phyloP scores from a whole-genome alignment of 2,329 filamentous ascomycete species.

The Tolypocladium guangdongense region DNA sequence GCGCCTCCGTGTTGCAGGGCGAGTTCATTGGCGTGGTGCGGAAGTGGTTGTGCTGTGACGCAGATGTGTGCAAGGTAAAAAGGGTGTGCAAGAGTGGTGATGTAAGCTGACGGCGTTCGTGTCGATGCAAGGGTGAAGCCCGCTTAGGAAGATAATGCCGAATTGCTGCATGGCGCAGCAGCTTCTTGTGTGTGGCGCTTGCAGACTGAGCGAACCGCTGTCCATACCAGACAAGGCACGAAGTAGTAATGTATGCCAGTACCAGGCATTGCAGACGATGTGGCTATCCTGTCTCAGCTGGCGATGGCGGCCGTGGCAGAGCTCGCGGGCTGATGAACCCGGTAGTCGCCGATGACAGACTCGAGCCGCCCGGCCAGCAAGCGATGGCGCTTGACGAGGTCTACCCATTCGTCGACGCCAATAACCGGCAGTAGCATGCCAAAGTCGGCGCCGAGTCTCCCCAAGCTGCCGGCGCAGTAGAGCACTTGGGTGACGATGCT shows the following conservation, averaged over 20 bases:
- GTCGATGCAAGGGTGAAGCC: neutral
- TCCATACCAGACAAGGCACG: neutral
- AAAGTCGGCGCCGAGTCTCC: constrained; percentile 85
- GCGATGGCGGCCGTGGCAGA: neutral
- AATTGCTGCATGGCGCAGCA: neutral
- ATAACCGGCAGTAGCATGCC: constrained; percentile 64
- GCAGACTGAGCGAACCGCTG: neutral
- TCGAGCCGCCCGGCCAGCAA: constrained; percentile 72
- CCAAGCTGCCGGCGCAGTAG: constrained; percentile 86
- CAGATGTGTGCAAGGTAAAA: neutral
- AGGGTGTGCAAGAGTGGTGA: neutral
- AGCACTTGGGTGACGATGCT: constrained; percentile 86
- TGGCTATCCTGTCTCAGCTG: neutral
- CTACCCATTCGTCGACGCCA: constrained; percentile 66
- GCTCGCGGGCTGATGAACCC: constrained; percentile 6
- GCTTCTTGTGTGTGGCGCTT: neutral
- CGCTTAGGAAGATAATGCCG: neutral
- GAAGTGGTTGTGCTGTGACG: neutral
- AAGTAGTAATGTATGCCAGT: neutral
- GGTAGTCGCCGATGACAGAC: constrained; percentile 48
- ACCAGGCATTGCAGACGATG: neutral
- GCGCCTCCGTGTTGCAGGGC: neutral
- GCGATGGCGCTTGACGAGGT: constrained; percentile 79
- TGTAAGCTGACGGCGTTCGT: neutral
- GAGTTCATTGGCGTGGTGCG: neutral